Conservation (phyloP, 2,329 filamentous ascomycete species). For the Neonectria punicea region DNA sequence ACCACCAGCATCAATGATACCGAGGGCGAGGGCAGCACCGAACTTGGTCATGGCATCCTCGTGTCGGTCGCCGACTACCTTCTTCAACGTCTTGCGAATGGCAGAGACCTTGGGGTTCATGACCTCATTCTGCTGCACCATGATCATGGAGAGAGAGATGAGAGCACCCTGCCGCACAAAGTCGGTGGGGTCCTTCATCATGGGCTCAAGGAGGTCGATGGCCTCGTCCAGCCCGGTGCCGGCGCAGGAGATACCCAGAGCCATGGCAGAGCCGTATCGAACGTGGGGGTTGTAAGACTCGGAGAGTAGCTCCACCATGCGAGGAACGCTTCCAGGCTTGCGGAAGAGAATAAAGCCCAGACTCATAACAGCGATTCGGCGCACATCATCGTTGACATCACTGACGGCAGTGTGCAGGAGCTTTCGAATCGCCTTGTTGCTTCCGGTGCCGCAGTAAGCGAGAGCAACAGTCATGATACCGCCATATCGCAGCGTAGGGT, state of each 20-base stretch:
- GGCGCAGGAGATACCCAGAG: conserved; percentile 96
- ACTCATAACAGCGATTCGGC: conserved; percentile 95
- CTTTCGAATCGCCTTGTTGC: conserved; percentile 98
- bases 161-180: conserved; percentile 97
- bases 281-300: conserved; percentile 99
- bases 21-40: conserved; percentile 90
- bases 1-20: conserved; percentile 97
- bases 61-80: conserved; percentile 92
- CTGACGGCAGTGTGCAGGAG: conserved; percentile 96
- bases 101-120: conserved; percentile 97
- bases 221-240: conserved; percentile 96
- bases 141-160: conserved; percentile 95
- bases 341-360: conserved; percentile 98
- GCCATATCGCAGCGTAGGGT: conserved; percentile 93
- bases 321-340: conserved; percentile 94
- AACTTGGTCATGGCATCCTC: conserved; percentile 99
- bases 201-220: conserved; percentile 95
- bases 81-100: conserved; percentile 92
- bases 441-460: conserved; percentile 96
- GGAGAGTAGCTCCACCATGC: conserved; percentile 97
- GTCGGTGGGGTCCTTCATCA: conserved; percentile 99
- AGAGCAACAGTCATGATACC: conserved; percentile 99
- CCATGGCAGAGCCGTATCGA: conserved; percentile 97
- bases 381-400: conserved; percentile 97
- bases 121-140: conserved; percentile 98